Conservation (phyloP, 2,329 filamentous ascomycete species). For the Paraconiothyrium brasiliense region DNA sequence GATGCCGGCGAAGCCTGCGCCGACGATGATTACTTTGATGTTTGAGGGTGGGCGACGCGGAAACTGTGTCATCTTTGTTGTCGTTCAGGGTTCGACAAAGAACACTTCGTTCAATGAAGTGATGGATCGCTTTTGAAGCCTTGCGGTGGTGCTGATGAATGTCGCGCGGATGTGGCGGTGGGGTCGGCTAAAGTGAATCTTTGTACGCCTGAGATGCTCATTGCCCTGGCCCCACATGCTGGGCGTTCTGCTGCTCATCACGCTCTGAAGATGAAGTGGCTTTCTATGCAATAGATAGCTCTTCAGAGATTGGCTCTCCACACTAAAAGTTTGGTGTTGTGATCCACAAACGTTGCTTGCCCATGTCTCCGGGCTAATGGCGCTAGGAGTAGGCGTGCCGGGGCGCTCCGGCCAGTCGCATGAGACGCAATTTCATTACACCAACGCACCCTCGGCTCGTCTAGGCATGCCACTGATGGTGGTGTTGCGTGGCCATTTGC, state of each 20-base stretch:
- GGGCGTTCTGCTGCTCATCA: neutral
- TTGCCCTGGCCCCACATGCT: conserved; percentile 14
- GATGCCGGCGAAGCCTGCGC: conserved; percentile 67
- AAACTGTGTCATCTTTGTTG: conserved; percentile 24
- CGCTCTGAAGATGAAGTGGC: neutral
- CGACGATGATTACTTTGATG: conserved; percentile 58
- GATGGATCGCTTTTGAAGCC: neutral
- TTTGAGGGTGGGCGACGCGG: conserved; percentile 30
- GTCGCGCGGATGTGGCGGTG: conserved; percentile 10
- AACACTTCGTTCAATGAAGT: neutral
- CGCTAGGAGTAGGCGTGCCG: conserved; percentile 12
- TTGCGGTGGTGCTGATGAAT: conserved; percentile 9
- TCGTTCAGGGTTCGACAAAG: neutral
- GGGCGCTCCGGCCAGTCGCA: conserved; percentile 12
- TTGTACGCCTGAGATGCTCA: conserved; percentile 2
- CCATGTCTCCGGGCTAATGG: neutral
- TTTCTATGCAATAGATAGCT: neutral
- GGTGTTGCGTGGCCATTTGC: neutral
- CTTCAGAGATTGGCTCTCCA: neutral
- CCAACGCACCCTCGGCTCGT: conserved; percentile 2
- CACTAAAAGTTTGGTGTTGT: neutral
- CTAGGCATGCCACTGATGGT: neutral
- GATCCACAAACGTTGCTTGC: neutral
- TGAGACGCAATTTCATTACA: conserved; percentile 11
- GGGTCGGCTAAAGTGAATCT: conserved; percentile 13